A percentile compares a stretch with the other conserved stretches of the same genome.
These are phyloP conservation scores for Penicillium verrucosum DNA, from an alignment of 2,329 filamentous ascomycete species.

Conservation along the genomic window DNA sequence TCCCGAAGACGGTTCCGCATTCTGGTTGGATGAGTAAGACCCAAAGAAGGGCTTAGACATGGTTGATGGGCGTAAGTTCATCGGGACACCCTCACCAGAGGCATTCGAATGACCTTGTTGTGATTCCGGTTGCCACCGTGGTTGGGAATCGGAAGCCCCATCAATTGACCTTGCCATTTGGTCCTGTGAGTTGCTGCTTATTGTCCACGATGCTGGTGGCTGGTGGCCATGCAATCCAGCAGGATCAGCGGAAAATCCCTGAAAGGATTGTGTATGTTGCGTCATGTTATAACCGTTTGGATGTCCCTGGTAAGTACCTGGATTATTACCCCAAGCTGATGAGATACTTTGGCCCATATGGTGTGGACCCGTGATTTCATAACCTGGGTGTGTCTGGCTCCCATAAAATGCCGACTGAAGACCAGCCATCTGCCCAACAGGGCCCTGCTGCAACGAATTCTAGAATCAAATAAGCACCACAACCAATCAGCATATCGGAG, in stretches of 20 bases:
- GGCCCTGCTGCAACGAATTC: neutral
- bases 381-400: neutral
- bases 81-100: neutral
- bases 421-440: neutral
- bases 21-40: conserved; percentile 6
- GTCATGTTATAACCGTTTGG: conserved; percentile 1
- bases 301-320: neutral
- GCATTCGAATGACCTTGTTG: neutral
- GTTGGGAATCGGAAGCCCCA: neutral
- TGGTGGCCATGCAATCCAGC: conserved; percentile 1
- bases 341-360: neutral
- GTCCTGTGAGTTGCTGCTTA: neutral
- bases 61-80: neutral
- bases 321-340: neutral
- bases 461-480: neutral
- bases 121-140: conserved; percentile 16
- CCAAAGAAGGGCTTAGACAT: conserved; percentile 6
- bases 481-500: neutral
- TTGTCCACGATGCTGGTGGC: neutral
- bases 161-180: neutral
- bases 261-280: conserved; percentile 2
- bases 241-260: neutral
- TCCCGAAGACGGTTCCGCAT: neutral
- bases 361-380: conserved; percentile 2
- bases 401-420: neutral